Base-by-base conservation (phyloP, 83 land plant species). In the Picea abies region DNA sequence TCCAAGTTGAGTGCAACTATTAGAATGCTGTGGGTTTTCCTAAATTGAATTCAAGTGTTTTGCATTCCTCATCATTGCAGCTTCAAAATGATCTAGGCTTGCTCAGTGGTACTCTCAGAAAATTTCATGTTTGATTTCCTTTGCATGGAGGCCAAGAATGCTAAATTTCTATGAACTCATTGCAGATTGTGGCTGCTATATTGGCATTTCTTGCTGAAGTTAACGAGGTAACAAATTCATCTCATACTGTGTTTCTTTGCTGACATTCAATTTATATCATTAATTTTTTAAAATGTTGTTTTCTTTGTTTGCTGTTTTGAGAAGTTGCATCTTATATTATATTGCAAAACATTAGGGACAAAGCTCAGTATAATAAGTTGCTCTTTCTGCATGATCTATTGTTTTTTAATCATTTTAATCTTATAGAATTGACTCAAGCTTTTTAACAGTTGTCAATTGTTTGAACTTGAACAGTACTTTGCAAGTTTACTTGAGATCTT, bases 141-240 rank as follows among this genome's bases (percentile, higher is more conserved):
- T 82, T 22, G 41, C 75, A 26, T 7, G 60, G 32, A 23, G 71
- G 19, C n/a, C 47, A 20, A 80, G 17, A 44, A 60, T 75, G 66
- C 16, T 9, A 47, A 16, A 25, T 49, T 77, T 73, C 22, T 17
- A 32, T 14, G 4, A 75, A 37, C 23, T 29, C 47, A 60, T 29
- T 63, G 73, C 84, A 83, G 84, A 67, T 83, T 65, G 85, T 84
- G 47, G 85, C 85, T 25, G 85, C 85, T 29, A 79, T 84, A 23
- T 32, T 84, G 60, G 66, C 77, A 20, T 29, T 84, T 47, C 37
- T 84, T 25, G 52, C 78, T 25, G 86, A 84, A 60, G 79, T 83
- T 29, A 64, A 84, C 32, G 61, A 84, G 84, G 85, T 84, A 60
- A 79, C 37, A 61, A 35, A n/a, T 64, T 62, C 29, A 41, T n/a